Percentiles rank a stretch among this genome's conserved stretches.
These are phyloP conservation scores for Microdochium nivale DNA, from an alignment of 2,329 filamentous ascomycete species.

Conservation along the genomic window DNA sequence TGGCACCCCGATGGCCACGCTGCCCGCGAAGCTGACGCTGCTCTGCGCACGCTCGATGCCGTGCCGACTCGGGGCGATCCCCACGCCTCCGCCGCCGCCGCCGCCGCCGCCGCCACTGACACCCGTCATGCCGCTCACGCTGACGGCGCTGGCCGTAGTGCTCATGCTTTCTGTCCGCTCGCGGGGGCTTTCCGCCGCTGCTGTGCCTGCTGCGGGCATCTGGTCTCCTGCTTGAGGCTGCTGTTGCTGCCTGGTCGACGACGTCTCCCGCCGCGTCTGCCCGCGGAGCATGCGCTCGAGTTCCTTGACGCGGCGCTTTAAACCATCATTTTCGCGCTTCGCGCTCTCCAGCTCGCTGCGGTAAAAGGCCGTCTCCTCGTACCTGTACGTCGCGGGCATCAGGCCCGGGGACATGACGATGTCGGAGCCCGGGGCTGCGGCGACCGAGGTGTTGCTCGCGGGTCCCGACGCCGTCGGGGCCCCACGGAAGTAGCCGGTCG, in stretches of 20 bases:
- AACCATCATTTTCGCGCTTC: constrained; percentile 54
- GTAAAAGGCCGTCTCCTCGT: constrained; percentile 54
- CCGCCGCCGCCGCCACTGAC: constrained; percentile 13
- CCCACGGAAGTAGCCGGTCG: constrained; percentile 21
- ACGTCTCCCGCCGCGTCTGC: constrained; percentile 18
- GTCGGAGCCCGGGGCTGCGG: constrained; percentile 32
- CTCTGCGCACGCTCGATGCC: constrained; percentile 38
- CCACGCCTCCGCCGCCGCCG: constrained; percentile 20
- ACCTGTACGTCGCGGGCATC: constrained; percentile 47
- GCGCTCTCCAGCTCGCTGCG: constrained; percentile 51
- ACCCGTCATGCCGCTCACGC: constrained; percentile 21
- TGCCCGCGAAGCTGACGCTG: constrained; percentile 32
- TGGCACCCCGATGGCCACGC: constrained; percentile 43
- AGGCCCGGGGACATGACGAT: constrained; percentile 37
- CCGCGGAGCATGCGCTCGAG: constrained; percentile 48
- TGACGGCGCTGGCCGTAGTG: constrained; percentile 39
- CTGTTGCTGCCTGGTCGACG: constrained; percentile 28
- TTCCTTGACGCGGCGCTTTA: constrained; percentile 54
- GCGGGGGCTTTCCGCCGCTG: constrained; percentile 7
- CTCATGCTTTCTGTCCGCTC: constrained; percentile 42
- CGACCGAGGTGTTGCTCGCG: constrained; percentile 29
- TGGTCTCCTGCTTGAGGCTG: constrained; percentile 19
- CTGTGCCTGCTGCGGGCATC: background rate
- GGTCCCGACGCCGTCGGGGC: constrained; percentile 17
- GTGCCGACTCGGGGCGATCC: constrained; percentile 37